Conservation (phyloP, 768 basidiomycete genomes). For the Lentinus tigrinus region DNA sequence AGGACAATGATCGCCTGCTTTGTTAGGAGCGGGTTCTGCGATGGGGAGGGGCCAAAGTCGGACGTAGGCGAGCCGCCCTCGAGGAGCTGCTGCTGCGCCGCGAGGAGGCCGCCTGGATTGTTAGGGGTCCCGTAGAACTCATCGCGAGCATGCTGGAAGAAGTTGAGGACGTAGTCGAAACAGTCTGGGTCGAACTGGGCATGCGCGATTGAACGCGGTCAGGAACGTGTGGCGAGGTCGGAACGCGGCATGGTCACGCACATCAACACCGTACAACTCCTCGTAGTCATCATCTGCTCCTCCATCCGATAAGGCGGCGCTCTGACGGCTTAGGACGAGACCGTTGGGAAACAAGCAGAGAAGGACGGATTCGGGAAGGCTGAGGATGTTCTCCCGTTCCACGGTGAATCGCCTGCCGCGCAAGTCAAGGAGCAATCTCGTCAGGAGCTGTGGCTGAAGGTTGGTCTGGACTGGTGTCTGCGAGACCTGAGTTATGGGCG, state of each 20-base stretch:
- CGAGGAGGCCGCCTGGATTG: conserved; percentile 67
- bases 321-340: conserved; percentile 87
- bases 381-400: conserved; percentile 97
- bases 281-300: conserved; percentile 79
- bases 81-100: conserved; percentile 75
- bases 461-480: conserved; percentile 66
- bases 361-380: conserved; percentile 94
- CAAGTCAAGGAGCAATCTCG: conserved; percentile 87
- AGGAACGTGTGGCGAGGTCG: conserved; percentile 3
- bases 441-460: conserved; percentile 84
- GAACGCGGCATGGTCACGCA: conserved; percentile 45
- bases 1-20: conserved; percentile 99
- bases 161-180: conserved; percentile 89
- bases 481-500: conserved; percentile 53
- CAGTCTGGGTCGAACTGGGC: conserved; percentile 94
- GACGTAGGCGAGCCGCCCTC: conserved; percentile 61
- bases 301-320: conserved; percentile 69
- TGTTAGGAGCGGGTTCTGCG: conserved; percentile 87
- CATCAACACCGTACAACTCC: conserved; percentile 95
- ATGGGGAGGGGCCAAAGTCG: conserved; percentile 59
- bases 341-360: conserved; percentile 98
- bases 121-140: conserved; percentile 83
- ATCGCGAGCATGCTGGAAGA: conserved; percentile 88
- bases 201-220: neutral
- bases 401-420: conserved; percentile 90